Evolutionary conservation across 2,329 filamentous ascomycete species (phyloP).

Genomic region (Coniosporium tulheliwenetii): DNA sequence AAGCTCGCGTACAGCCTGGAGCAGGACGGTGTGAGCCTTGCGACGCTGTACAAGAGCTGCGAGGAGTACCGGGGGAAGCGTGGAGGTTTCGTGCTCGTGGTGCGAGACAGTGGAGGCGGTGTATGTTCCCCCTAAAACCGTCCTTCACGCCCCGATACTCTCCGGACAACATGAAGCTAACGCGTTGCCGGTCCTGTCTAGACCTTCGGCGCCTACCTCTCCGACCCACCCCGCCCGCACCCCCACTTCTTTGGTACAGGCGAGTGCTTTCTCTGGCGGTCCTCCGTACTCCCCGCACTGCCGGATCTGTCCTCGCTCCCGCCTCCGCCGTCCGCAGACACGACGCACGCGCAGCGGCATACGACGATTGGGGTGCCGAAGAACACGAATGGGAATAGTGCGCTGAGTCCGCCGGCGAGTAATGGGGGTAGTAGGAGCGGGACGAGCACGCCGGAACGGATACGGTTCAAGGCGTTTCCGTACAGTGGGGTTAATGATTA

Average conservation of each 20-base stretch:
- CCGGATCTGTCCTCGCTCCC: constrained; percentile 42
- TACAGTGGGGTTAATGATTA: constrained; percentile 96
- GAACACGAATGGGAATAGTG: constrained; percentile 4
- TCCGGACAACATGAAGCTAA: constrained; percentile 3
- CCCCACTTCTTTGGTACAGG: constrained; percentile 88
- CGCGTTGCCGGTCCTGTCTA: constrained; percentile 5
- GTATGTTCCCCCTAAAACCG: constrained; percentile 31
- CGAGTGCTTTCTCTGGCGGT: constrained; percentile 87
- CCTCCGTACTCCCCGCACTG: constrained; percentile 42
- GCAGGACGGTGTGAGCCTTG: constrained; percentile 75
- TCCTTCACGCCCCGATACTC: background rate
- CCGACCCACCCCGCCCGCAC: constrained; percentile 67
- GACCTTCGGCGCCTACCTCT: constrained; percentile 87
- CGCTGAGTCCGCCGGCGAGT: constrained; percentile 2
- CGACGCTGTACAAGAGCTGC: constrained; percentile 72
- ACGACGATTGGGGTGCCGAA: constrained; percentile 35
- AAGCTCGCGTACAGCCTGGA: constrained; percentile 75
- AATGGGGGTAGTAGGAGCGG: constrained; percentile 20
- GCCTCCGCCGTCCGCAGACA: constrained; percentile 53
- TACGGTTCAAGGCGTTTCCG: constrained; percentile 93
- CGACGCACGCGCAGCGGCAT: constrained; percentile 42
- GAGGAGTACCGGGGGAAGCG: constrained; percentile 49
- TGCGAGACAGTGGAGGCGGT: constrained; percentile 60
- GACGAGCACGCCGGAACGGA: constrained; percentile 50
- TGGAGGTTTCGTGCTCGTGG: constrained; percentile 79